Evolutionary conservation across 2,329 filamentous ascomycete species (phyloP), one percentile per base, ranked within the genome.

Genomic region (Neodidymelliopsis sp.): DNA sequence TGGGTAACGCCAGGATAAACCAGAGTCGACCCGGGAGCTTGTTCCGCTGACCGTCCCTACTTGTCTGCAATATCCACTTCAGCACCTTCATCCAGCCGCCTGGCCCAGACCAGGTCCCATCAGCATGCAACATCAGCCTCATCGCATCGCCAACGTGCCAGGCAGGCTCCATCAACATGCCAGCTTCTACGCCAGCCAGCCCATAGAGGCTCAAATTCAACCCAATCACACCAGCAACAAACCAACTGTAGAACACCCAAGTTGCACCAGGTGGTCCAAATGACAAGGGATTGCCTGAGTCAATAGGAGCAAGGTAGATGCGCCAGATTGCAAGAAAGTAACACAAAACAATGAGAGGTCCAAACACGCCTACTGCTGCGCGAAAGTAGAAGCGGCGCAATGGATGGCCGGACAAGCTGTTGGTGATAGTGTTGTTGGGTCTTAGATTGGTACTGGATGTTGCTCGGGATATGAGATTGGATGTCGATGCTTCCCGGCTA

Each of bases 231-330:
- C 53, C 53, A 12, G 44, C 41, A 3, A 49, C 27, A 27, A 54
- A 54, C 41, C 51, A 54, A 27, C 51, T 54, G 33, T 49, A 49
- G 27, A 49, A 53, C 6, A 56, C 37, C 30, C 36, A 50, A 8
- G 20, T 53, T n/a, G 45, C 49, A 5, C 53, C 53, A 7, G 44
- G 37, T 13, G 40, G 33, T 3, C 49, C 41, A 10, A 49, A 56
- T 1, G 37, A 12, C 2, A 48, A 2, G 6, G 49, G 42, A 6
- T 18, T 37, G 2, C 37, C 4, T 6, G 16, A 6, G 3, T 50
- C 33, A n/a, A 38, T 16, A 1, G 49, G 41, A 11, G 33, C 41
- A 4, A 56, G 45, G 13, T 53, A 56, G 5, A 47, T 18, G 11
- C 45, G 44, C 49, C 53, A 53, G 15, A 53, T 36, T 12, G 22